These are phyloP conservation scores for Miamiensis avidus DNA, from an alignment of 169 alveolate species.

Conservation along the genomic window DNA sequence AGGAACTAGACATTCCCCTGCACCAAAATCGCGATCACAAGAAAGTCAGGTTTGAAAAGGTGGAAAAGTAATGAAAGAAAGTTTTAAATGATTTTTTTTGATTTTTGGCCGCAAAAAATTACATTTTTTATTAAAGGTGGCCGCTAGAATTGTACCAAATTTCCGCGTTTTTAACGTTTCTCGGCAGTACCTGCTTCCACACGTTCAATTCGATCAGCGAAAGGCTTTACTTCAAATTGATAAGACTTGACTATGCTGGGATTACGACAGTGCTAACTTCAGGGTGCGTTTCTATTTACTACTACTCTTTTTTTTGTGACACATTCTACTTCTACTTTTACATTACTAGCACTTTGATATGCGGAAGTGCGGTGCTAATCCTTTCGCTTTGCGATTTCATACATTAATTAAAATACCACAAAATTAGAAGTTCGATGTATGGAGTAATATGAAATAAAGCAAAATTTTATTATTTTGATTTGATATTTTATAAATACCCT, in stretches of 20 bases:
- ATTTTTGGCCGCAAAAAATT: no score
- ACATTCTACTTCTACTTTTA: not conserved
- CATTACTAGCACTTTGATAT: not conserved
- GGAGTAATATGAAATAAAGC: not conserved
- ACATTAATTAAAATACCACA: not conserved
- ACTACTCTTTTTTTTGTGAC: not conserved
- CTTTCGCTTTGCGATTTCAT: not conserved
- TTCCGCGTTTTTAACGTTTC: not conserved
- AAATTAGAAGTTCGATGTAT: not conserved
- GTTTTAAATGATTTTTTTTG: no score
- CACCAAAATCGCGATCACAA: no score
- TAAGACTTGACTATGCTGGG: not conserved
- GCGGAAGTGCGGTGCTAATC: not conserved
- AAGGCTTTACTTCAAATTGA: no score
- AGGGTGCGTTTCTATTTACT: not conserved
- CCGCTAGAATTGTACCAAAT: not conserved
- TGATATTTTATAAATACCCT: no score
- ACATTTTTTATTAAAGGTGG: no score
- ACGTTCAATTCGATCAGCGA: not conserved
- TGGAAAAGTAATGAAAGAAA: no score
- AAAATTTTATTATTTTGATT: not conserved
- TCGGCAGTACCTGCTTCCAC: not conserved
- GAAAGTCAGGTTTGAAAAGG: no score
- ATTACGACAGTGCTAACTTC: not conserved
- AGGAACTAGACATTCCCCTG: no score